Evolutionary conservation across 2,329 filamentous ascomycete species (phyloP), one percentile per base, ranked within the genome.

Genomic region (Didymella pinodella): DNA sequence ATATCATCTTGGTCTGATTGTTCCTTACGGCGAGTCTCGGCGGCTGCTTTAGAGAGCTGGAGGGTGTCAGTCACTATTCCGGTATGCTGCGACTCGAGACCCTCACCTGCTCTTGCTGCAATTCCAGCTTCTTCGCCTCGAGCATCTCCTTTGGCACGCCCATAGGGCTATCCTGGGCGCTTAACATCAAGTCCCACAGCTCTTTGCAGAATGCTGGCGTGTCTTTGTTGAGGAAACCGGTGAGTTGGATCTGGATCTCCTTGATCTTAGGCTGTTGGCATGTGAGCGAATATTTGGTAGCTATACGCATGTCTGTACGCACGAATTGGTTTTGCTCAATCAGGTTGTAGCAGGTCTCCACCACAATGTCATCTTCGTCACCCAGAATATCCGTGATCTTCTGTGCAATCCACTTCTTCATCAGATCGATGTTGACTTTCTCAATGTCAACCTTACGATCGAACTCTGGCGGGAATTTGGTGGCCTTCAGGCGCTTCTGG

Each of bases 401-500:
- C 70, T 89, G 87, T 4, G 92, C 90, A 75, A 98, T 97, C 95
- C 95, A 99, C 83, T 93, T 97, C 85, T 97, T 97, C 88, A 99
- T 96, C 55, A 99, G 91, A 78, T 96, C 92, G 49, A 97, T 84
- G 75, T 99, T 97, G 78, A 99, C 93, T 82, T 98, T 98, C 69
- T 89, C 87, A 87, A 96, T 97, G 82, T 99, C 93, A 65, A 99
- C 95, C 82, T 97, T 97, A 76, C 91, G 88, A 75, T 86, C 94
- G 81, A 98, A 99, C 74, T 97, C 93, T 7, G 89, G 85, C 45
- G 95, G 95, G 65, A 97, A 98, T 75, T 96, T 97, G 55, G 93
- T 98, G 78, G 89, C 89, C 84, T 90, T 91, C 56, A 97, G 82
- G 71, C 96, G 86, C 83, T 96, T 96, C 65, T 91, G 89, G 78